Evolutionary conservation across 1,139 yeast genomes (phyloP), one percentile per base, ranked within the genome.

Genomic region (Saccharomycopsis hybrid): DNA sequence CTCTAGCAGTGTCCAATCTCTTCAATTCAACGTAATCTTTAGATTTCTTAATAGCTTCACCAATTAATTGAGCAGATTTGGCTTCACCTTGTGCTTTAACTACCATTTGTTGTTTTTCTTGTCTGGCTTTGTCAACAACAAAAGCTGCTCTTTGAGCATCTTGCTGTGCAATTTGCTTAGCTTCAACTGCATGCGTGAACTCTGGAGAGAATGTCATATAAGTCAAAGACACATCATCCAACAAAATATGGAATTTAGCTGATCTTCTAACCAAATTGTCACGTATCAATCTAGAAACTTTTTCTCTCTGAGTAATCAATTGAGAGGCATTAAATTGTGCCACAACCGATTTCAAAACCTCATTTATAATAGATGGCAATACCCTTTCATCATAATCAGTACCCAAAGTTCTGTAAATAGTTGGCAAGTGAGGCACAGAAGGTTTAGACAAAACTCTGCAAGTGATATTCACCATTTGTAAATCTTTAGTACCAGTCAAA

Each of bases 11-110:
- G 65, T 90, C 97, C 65, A 92, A 80, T 71, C 97, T 83, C 77
- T 90, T 92, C 69, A 92, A 79, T 67, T 92, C 98, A 46, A 92
- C 96, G 67, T 92, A 92, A 68, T 92, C 97, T 68, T 77, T 85
- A 31, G 94, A 85, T 71, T 92, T 92, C 74, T 90, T 92, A 67
- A 92, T 90, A 50, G 98, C 98, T 59, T 92, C 98, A 78, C 98
- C 98, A 71, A 92, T 88, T 72, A 92, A 83, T 67, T 90, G 95
- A 35, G 99, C 99, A 52, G 97, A 86, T 65, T 87, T 83, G 58
- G 98, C 99, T 71, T 92, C 99, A 79, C 99, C 99, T 66, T 88
- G 85, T 4, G 97, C 97, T 67, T 85, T 88, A 54, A 92, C 97
- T 58, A 92, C 95, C 72, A 87, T 77, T 65, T 94, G 95, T 68